These are phyloP conservation scores for Brassica incana DNA, from an alignment of 345 rosid species.

Conservation along the genomic window DNA sequence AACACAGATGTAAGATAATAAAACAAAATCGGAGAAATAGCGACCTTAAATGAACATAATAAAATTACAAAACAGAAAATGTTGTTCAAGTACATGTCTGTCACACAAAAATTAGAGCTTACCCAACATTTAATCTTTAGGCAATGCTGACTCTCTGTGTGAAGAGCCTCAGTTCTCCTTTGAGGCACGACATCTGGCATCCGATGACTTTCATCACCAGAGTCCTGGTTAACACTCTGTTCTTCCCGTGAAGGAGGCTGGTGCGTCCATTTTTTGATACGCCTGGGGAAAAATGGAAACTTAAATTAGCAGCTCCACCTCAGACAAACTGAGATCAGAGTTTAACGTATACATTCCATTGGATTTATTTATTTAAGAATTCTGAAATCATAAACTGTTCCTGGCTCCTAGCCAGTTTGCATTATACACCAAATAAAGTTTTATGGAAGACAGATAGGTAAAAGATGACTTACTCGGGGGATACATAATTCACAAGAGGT, in stretches of 20 bases:
- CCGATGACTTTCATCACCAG: constrained; percentile 51
- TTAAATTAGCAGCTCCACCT: constrained; percentile 19
- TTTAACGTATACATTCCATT: background rate
- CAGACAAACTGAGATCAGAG: constrained; percentile 15
- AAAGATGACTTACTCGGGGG: constrained; percentile 66
- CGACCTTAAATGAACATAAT: background rate
- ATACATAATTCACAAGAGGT: constrained; percentile 79
- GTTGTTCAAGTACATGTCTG: constrained; percentile 12
- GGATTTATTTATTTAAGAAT: constrained; percentile 1
- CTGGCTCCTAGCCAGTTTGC: constrained; percentile 7
- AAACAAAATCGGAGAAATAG: no score
- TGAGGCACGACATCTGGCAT: constrained; percentile 77
- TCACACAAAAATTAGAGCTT: constrained; percentile 37
- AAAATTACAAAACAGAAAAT: constrained; percentile 18
- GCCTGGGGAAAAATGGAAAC: constrained; percentile 48
- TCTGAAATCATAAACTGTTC: background rate
- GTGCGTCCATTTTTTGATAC: constrained; percentile 7
- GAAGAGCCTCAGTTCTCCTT: constrained; percentile 78
- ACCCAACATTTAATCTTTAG: constrained; percentile 82
- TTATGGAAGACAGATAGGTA: constrained; percentile 20
- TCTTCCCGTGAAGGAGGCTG: constrained; percentile 21
- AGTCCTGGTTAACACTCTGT: constrained; percentile 40
- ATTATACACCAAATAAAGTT: background rate
- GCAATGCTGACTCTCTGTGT: constrained; percentile 49
- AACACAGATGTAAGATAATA: constrained; percentile 20